Conservation (phyloP, 1,139 yeast genomes). For the Candida sojae region DNA sequence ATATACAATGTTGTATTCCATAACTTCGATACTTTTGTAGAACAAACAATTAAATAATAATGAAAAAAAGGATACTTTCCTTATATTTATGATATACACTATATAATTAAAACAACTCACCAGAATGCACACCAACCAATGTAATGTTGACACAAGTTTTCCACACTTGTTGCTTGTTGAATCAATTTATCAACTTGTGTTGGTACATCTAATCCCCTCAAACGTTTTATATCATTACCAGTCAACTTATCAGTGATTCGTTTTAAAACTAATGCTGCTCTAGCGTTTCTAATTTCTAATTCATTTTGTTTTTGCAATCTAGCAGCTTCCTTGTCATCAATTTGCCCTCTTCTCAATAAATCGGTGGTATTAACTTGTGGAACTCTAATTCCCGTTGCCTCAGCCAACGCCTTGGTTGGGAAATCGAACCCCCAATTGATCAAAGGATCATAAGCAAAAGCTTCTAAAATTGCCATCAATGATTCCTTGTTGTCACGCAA, state of each 20-base stretch:
- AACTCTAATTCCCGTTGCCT: slow-evolving; percentile 68
- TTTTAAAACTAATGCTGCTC: slow-evolving; percentile 88
- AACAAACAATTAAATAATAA: too few relatives aligned
- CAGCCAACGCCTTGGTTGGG: slow-evolving; percentile 78
- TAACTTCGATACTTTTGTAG: too few relatives aligned
- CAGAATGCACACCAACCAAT: slow-evolving; percentile 99
- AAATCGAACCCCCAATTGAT: slow-evolving; percentile 98
- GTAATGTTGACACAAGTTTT: slow-evolving; percentile 92
- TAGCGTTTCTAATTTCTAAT: slow-evolving; percentile 79
- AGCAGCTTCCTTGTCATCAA: slow-evolving; percentile 74
- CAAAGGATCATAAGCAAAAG: slow-evolving; percentile 97
- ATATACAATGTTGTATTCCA: too few relatives aligned
- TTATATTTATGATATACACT: not conserved
- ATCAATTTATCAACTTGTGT: slow-evolving; percentile 92
- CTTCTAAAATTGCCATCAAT: slow-evolving; percentile 95
- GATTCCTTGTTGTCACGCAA: slow-evolving; percentile 93
- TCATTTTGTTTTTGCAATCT: slow-evolving; percentile 73
- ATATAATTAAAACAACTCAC: slow-evolving; percentile 33
- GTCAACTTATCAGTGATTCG: slow-evolving; percentile 90
- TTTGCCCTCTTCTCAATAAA: slow-evolving; percentile 68
- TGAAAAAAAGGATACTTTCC: too few relatives aligned
- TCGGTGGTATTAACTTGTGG: slow-evolving; percentile 70
- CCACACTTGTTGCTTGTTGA: slow-evolving; percentile 96
- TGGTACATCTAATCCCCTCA: slow-evolving; percentile 72
- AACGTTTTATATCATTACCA: slow-evolving; percentile 86